phyloP scores from a whole-genome alignment of 1,139 yeast genomes.

The Debaryomyces psychrophilus region DNA sequence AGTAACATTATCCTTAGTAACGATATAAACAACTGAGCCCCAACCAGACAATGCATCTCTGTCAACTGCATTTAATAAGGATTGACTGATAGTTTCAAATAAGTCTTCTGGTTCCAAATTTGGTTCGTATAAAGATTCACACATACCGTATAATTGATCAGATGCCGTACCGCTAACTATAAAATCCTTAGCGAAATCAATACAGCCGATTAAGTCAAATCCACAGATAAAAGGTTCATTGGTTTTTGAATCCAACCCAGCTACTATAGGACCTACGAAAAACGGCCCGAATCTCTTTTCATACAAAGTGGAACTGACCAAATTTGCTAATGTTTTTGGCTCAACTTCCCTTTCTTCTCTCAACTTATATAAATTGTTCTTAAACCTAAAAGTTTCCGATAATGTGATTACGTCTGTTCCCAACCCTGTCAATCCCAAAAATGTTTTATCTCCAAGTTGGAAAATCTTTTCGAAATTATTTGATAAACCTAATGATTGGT shows the following conservation, averaged over 20 bases:
- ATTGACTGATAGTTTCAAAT: slow-evolving; percentile 95
- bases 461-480: slow-evolving; percentile 93
- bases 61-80: slow-evolving; percentile 90
- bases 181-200: slow-evolving; percentile 92
- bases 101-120: slow-evolving; percentile 91
- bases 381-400: slow-evolving; percentile 77
- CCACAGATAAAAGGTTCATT: slow-evolving; percentile 91
- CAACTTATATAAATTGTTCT: slow-evolving; percentile 85
- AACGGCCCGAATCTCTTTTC: slow-evolving; percentile 95
- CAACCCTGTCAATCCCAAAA: slow-evolving; percentile 89
- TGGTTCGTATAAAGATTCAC: slow-evolving; percentile 96
- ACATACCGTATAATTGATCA: slow-evolving; percentile 97
- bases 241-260: slow-evolving; percentile 84
- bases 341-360: slow-evolving; percentile 91
- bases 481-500: slow-evolving; percentile 89
- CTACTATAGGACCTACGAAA: slow-evolving; percentile 95
- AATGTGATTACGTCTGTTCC: slow-evolving; percentile 93
- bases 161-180: slow-evolving; percentile 97
- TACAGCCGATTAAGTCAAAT: slow-evolving; percentile 94
- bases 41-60: slow-evolving; percentile 98
- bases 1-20: slow-evolving; percentile 89
- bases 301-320: slow-evolving; percentile 87
- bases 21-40: slow-evolving; percentile 95
- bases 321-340: slow-evolving; percentile 90
- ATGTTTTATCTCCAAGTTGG: slow-evolving; percentile 76